phyloP scores from a whole-genome alignment of 2,329 filamentous ascomycete species.

The Alternaria viburni region DNA sequence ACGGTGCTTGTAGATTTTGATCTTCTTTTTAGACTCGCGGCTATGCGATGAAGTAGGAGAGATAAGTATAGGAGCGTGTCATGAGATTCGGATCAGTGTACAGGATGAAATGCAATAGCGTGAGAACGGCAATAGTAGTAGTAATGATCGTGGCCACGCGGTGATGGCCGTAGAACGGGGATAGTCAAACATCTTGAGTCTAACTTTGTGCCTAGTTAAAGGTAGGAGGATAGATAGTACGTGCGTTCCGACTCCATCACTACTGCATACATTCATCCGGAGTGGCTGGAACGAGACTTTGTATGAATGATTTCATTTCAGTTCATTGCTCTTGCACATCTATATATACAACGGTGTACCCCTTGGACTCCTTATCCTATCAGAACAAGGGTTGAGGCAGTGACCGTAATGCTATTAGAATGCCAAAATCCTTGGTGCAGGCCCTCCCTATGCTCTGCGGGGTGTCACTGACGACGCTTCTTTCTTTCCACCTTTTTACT shows the following conservation, averaged over 20 bases:
- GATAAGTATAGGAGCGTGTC: background rate
- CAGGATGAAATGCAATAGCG: background rate
- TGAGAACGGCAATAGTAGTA: background rate
- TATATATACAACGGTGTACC: conserved; percentile 30
- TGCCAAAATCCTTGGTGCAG: conserved; percentile 27
- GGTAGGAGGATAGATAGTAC: background rate
- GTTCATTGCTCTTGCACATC: conserved; percentile 26
- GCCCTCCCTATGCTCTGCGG: conserved; percentile 6
- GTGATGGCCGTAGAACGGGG: background rate
- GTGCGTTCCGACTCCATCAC: background rate
- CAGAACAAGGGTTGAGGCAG: background rate
- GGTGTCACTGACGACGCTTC: background rate
- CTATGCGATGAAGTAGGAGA: background rate
- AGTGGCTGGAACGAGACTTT: background rate
- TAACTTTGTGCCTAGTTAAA: background rate
- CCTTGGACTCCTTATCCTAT: background rate
- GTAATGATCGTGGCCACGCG: background rate
- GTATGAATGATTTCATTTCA: conserved; percentile 4
- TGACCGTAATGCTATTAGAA: conserved; percentile 38
- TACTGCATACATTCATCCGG: background rate
- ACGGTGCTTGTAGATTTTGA: background rate
- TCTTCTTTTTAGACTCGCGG: background rate
- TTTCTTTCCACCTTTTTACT: background rate
- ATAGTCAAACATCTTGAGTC: background rate
- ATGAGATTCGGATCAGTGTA: background rate